Evolutionary conservation across 1,284 basidiomycete species (phyloP).

Genomic region (Heterobasidion irregulare): DNA sequence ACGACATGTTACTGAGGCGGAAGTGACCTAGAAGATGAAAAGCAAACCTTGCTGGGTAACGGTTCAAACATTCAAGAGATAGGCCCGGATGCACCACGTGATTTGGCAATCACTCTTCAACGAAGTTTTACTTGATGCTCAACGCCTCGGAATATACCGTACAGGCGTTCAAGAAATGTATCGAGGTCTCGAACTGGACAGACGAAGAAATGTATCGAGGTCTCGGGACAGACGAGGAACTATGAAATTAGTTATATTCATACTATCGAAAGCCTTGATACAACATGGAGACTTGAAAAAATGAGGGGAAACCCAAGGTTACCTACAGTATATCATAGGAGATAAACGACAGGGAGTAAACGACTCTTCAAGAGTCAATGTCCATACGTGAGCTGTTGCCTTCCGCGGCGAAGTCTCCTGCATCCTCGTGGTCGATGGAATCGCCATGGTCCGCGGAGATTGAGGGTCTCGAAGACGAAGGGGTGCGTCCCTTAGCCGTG

Average conservation of each 20-base stretch:
- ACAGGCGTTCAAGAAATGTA: too few species aligned
- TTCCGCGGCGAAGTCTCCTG: neutral
- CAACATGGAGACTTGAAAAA: neutral
- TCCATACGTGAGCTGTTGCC: constrained; percentile 1
- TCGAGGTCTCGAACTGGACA: too few species aligned
- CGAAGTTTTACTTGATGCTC: too few species aligned
- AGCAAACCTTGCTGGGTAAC: too few species aligned
- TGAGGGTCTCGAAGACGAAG: neutral
- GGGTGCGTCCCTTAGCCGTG: neutral
- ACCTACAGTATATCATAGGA: neutral
- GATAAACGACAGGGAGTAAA: neutral
- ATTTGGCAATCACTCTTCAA: too few species aligned
- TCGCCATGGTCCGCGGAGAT: neutral
- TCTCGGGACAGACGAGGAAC: neutral
- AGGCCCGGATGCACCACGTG: too few species aligned
- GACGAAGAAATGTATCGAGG: neutral
- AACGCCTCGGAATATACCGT: too few species aligned
- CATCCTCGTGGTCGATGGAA: neutral
- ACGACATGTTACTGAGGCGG: too few species aligned
- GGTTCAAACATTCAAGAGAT: too few species aligned
- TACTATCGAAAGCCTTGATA: neutral
- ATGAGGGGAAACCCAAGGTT: neutral
- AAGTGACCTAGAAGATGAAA: too few species aligned
- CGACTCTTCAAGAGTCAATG: neutral
- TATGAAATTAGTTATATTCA: neutral